A percentile compares a stretch with the other conserved stretches of the same genome.
These are phyloP conservation scores for Inosperma sp. DNA, from an alignment of 768 basidiomycete species.

Conservation along the genomic window DNA sequence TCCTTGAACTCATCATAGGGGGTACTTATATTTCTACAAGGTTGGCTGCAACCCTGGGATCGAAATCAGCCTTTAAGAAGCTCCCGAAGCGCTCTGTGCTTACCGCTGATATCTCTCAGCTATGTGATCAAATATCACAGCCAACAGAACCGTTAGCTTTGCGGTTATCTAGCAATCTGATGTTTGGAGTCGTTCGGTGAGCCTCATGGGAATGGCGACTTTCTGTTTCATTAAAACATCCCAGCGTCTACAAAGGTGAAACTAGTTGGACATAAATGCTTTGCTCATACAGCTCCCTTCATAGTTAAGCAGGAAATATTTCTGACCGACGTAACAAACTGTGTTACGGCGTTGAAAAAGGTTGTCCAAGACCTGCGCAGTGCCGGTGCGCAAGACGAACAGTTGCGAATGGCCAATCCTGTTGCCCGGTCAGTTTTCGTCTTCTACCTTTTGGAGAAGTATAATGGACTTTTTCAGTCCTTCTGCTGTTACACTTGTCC, in stretches of 20 bases:
- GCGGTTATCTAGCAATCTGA: slow-evolving; percentile 80
- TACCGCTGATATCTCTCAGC: slow-evolving; percentile 73
- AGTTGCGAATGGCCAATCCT: slow-evolving; percentile 69
- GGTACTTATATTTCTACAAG: slow-evolving; percentile 36
- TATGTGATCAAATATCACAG: slow-evolving; percentile 76
- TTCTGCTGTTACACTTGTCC: slow-evolving; percentile 47
- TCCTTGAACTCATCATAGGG: neutral
- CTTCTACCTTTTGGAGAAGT: slow-evolving; percentile 3
- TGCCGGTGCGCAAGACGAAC: slow-evolving; percentile 39
- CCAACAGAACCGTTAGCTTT: slow-evolving; percentile 86
- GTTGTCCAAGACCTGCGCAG: slow-evolving; percentile 63
- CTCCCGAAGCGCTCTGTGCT: slow-evolving; percentile 80
- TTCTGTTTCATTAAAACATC: neutral
- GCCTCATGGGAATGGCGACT: neutral
- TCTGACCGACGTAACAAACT: slow-evolving; percentile 71
- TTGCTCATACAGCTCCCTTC: neutral
- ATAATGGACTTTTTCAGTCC: slow-evolving; percentile 34
- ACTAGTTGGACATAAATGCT: neutral
- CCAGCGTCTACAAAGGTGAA: slow-evolving; percentile 44
- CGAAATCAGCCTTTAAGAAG: slow-evolving; percentile 81
- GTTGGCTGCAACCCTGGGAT: slow-evolving; percentile 88
- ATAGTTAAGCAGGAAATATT: slow-evolving; percentile 84
- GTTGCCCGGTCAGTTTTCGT: slow-evolving; percentile 47
- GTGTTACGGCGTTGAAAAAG: slow-evolving; percentile 74
- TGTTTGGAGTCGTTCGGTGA: slow-evolving; percentile 87